These are phyloP conservation scores for Diaporthe batatas DNA, from an alignment of 2,329 filamentous ascomycete genomes.

Conservation along the genomic window DNA sequence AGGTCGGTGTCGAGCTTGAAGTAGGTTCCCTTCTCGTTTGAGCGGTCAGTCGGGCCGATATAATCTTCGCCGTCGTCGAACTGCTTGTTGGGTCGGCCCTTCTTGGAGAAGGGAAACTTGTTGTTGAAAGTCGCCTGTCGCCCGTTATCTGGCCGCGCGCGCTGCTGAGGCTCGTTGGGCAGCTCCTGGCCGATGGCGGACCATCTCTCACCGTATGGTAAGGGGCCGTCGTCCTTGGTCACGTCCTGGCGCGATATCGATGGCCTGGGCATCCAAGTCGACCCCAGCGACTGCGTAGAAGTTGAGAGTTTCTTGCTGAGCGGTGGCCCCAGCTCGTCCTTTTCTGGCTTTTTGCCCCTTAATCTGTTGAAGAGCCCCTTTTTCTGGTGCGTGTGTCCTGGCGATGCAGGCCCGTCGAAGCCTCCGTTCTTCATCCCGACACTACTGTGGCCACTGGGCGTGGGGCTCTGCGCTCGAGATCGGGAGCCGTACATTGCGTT, in stretches of 20 bases:
- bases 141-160: constrained; percentile 45
- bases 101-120: constrained; percentile 73
- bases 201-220: constrained; percentile 46
- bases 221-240: constrained; percentile 51
- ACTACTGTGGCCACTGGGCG: constrained; percentile 74
- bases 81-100: constrained; percentile 59
- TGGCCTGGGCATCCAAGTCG: constrained; percentile 52
- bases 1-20: constrained; percentile 91
- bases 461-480: constrained; percentile 82
- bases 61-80: constrained; percentile 69
- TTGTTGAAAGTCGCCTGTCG: constrained; percentile 71
- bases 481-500: constrained; percentile 60
- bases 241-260: constrained; percentile 60
- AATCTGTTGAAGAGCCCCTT: constrained; percentile 65
- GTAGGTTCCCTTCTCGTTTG: constrained; percentile 65
- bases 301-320: constrained; percentile 63
- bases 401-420: constrained; percentile 70
- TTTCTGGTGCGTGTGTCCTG: constrained; percentile 63
- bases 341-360: constrained; percentile 63
- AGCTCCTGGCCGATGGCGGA: constrained; percentile 39
- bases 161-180: constrained; percentile 28
- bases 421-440: constrained; percentile 63
- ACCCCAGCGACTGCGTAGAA: constrained; percentile 66
- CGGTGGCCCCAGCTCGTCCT: constrained; percentile 62
- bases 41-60: constrained; percentile 71